Evolutionary conservation across 441 rosid species (phyloP).

Genomic region (Syzygium malaccense): DNA sequence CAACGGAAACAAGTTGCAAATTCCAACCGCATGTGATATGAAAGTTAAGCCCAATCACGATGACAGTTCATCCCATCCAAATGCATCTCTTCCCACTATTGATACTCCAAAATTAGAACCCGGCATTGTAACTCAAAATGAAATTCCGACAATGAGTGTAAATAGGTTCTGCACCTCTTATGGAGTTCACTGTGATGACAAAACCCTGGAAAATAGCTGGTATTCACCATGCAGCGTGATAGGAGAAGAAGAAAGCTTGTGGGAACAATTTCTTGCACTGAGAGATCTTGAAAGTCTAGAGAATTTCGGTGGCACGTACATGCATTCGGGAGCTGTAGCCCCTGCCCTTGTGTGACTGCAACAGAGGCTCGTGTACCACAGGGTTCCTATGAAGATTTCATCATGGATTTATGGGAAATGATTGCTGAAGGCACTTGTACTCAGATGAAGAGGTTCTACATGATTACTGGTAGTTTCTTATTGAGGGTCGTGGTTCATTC

Average conservation of each 20-base stretch:
- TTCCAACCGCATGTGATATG: background rate
- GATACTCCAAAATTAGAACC: background rate
- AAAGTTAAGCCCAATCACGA: background rate
- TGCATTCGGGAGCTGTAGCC: background rate
- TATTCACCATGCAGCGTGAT: background rate
- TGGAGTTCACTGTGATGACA: background rate
- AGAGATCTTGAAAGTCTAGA: background rate
- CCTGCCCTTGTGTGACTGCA: background rate
- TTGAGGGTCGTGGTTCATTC: background rate
- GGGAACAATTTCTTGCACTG: background rate
- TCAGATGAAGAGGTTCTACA: background rate
- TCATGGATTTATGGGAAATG: background rate
- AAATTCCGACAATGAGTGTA: background rate
- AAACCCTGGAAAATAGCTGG: background rate
- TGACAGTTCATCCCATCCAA: background rate
- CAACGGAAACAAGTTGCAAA: background rate
- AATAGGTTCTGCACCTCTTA: background rate
- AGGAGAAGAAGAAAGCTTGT: background rate
- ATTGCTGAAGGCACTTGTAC: background rate
- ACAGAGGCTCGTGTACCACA: background rate
- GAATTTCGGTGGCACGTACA: background rate
- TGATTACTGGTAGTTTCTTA: background rate
- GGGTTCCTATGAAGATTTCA: background rate
- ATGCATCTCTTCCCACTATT: background rate
- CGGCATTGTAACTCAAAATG: background rate